Evolutionary conservation across 2,329 filamentous ascomycete species (phyloP).

Genomic region (Penicillium sp.): DNA sequence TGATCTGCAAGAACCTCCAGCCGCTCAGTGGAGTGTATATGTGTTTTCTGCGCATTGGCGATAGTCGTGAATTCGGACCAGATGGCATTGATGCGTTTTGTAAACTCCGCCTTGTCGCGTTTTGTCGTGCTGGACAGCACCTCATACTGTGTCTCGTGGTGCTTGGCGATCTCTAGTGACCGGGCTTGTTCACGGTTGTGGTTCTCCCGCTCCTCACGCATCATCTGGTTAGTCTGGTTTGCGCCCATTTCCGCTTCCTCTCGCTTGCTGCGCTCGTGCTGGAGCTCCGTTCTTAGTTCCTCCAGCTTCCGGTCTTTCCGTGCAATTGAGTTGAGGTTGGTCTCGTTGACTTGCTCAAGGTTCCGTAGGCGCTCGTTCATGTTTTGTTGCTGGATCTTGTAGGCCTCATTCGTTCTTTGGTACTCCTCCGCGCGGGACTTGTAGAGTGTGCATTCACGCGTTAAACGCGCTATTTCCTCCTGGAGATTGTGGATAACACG

Average conservation of each 20-base stretch:
- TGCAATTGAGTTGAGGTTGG: slow-evolving; percentile 39
- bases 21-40: slow-evolving; percentile 32
- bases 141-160: slow-evolving; percentile 38
- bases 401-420: slow-evolving; percentile 40
- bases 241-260: slow-evolving; percentile 36
- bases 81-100: slow-evolving; percentile 33
- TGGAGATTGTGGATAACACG: slow-evolving; percentile 45
- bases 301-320: slow-evolving; percentile 44
- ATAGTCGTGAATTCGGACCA: slow-evolving; percentile 29
- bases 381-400: slow-evolving; percentile 39
- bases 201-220: slow-evolving; percentile 34
- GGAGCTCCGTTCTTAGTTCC: slow-evolving; percentile 36
- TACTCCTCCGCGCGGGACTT: slow-evolving; percentile 41
- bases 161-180: slow-evolving; percentile 33
- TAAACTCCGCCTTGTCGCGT: slow-evolving; percentile 36
- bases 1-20: slow-evolving; percentile 41
- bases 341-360: slow-evolving; percentile 41
- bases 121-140: slow-evolving; percentile 34
- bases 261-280: slow-evolving; percentile 37
- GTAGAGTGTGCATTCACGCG: slow-evolving; percentile 40
- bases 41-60: slow-evolving; percentile 30
- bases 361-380: slow-evolving; percentile 40
- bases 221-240: slow-evolving; percentile 29
- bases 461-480: slow-evolving; percentile 43
- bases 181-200: slow-evolving; percentile 34